Evolutionary conservation across 495 filamentous ascomycete species (phyloP).

Genomic region (Trichoderma reesei): DNA sequence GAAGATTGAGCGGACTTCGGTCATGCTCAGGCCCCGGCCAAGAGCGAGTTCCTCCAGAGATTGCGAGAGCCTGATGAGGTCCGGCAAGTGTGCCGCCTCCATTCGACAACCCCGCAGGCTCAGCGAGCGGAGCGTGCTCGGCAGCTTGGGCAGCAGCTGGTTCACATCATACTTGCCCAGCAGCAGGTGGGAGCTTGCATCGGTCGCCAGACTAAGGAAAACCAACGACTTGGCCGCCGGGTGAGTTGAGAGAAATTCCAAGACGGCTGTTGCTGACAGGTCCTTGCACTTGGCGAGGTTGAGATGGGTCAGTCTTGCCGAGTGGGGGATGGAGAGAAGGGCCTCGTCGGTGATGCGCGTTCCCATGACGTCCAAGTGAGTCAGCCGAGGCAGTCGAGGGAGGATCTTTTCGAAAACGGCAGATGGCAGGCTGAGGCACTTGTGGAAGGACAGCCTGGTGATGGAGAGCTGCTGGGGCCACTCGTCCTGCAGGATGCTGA

Average conservation of each 20-base stretch:
- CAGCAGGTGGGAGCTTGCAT: slow-evolving; percentile 63
- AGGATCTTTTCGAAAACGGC: slow-evolving; percentile 60
- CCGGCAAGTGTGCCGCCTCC: slow-evolving; percentile 50
- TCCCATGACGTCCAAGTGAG: slow-evolving; percentile 72
- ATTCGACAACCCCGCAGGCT: slow-evolving; percentile 72
- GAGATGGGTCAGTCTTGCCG: slow-evolving; percentile 67
- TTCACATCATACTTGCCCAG: slow-evolving; percentile 56
- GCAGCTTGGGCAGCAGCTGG: slow-evolving; percentile 58
- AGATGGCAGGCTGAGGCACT: slow-evolving; percentile 66
- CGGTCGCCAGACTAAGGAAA: slow-evolving; percentile 66
- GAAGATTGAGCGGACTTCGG: slow-evolving; percentile 53
- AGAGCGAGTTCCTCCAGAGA: slow-evolving; percentile 73
- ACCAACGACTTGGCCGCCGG: slow-evolving; percentile 58
- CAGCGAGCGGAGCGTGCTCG: slow-evolving; percentile 58
- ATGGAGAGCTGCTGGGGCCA: slow-evolving; percentile 47
- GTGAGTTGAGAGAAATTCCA: slow-evolving; percentile 65
- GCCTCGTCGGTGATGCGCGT: slow-evolving; percentile 69
- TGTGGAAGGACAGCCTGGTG: slow-evolving; percentile 66
- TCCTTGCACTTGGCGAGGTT: slow-evolving; percentile 68
- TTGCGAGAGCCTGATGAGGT: slow-evolving; percentile 63
- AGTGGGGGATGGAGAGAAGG: slow-evolving; percentile 58
- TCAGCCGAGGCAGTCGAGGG: slow-evolving; percentile 57
- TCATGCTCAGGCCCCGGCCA: slow-evolving; percentile 55
- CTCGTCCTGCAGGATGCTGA: slow-evolving; percentile 25
- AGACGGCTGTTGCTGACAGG: slow-evolving; percentile 55